Evolutionary conservation across 441 rosid species (phyloP).

Genomic region (Populus hybrid): DNA sequence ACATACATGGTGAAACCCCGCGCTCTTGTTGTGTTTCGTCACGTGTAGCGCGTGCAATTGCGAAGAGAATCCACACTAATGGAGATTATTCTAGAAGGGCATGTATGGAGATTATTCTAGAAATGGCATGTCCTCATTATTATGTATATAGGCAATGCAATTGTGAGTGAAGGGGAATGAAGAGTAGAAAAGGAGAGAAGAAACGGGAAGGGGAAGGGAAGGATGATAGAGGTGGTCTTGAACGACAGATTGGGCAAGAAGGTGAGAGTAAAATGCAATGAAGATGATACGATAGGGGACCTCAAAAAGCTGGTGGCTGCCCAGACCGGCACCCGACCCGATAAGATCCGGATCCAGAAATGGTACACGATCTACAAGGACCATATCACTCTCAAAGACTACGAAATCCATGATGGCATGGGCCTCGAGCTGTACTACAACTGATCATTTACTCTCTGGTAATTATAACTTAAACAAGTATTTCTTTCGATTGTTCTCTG

Average conservation of each 20-base stretch:
- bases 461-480: too few relatives aligned
- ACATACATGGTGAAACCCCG: neutral
- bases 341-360: constrained; percentile 65
- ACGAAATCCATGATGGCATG: constrained; percentile 1
- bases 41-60: neutral
- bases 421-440: constrained; percentile 4
- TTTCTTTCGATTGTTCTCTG: too few relatives aligned
- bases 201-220: neutral
- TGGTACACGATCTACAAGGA: constrained; percentile 38
- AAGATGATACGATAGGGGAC: constrained; percentile 68
- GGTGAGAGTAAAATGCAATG: constrained; percentile 69
- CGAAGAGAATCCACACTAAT: neutral
- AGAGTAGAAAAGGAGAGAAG: neutral
- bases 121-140: too few relatives aligned
- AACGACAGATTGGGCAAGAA: constrained; percentile 65
- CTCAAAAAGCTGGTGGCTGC: constrained; percentile 72
- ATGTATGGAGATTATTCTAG: neutral
- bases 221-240: neutral
- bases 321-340: constrained; percentile 53
- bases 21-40: neutral
- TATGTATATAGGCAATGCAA: neutral
- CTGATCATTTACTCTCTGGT: too few relatives aligned
- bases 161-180: neutral
- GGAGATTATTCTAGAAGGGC: neutral
- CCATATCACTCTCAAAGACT: neutral